Evolutionary conservation across 768 basidiomycete species (phyloP), one percentile per base, ranked within the genome.

Genomic region (Lactarius evosmus): DNA sequence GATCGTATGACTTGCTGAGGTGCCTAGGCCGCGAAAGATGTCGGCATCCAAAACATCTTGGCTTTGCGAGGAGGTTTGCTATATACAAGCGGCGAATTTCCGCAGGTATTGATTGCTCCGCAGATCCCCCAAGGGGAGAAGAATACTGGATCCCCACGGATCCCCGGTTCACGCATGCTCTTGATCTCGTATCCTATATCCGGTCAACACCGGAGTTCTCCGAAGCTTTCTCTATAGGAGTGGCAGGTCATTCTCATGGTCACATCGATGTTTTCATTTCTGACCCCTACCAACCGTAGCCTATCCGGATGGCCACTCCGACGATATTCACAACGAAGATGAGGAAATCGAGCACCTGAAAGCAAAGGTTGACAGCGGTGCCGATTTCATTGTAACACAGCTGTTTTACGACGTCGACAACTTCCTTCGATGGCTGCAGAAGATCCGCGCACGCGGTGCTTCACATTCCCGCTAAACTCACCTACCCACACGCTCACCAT

Each of bases 381-480:
- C 96, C 2, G 91, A 98, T 70, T 98, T 93, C 73, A 91, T 99
- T 65, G 80, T 98, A 56, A 98, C 97, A 0, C 97, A 99, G 70
- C 79, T 98, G 7, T 99, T 99, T 75, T 99, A 98, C 76, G 96
- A 99, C 72, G 85, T 89, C n/a, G 87, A 94, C 55, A 82, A 82
- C 17, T 98, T 97, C 76, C 74, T 93, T 33, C 70, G 75, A 17
- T 99, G 97, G 97, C 75, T 88, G 27, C 74, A 79, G 69, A 85
- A 83, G 71, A 83, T 95, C 54, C 79, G 94, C 64, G 78, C 76
- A 19, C 85, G 78, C 74, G 95, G 95, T 93, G 63, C 41, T 22
- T 60, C 16, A 49, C 17, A 34, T 38, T 17, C 22, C 61, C 22
- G 33, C 53, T 33, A 58, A 50, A 27, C 22, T 3, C 27, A 34